Conservation (phyloP, 345 rosid genomes). For the Cardamine resedifolia region DNA sequence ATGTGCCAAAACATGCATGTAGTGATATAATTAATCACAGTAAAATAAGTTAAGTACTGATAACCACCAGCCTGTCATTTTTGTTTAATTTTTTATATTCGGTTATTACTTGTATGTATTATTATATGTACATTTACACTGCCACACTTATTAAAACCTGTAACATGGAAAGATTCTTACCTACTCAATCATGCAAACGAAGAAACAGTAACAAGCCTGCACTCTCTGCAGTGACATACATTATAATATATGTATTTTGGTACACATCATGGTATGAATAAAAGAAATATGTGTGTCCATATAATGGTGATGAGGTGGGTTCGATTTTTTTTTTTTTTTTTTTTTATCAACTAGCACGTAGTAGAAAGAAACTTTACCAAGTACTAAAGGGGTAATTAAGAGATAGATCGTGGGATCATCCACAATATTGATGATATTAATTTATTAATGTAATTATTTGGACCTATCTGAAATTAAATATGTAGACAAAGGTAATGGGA, state of each 20-base stretch:
- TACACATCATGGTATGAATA: conserved; percentile 8
- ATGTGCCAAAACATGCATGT: background rate
- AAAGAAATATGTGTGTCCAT: background rate
- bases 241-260: background rate
- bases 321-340: background rate
- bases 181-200: conserved; percentile 45
- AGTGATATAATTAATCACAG: background rate
- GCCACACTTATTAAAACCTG: conserved; percentile 18
- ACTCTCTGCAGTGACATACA: conserved; percentile 27
- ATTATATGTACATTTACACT: background rate
- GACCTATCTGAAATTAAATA: conserved; percentile 33
- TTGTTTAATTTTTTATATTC: background rate
- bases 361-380: conserved; percentile 26
- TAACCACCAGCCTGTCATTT: background rate
- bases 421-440: conserved; percentile 13
- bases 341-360: background rate
- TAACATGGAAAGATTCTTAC: conserved; percentile 79
- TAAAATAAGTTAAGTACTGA: background rate
- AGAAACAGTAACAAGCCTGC: conserved; percentile 38
- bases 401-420: conserved; percentile 29
- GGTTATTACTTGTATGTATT: background rate
- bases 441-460: conserved; percentile 11
- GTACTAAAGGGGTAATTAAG: conserved; percentile 9
- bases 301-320: conserved; percentile 36
- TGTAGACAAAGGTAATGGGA: conserved; percentile 5